Evolutionary conservation across 1,139 yeast species (phyloP), one percentile per base, ranked within the genome.

Genomic region (Blastobotrys aristatus): DNA sequence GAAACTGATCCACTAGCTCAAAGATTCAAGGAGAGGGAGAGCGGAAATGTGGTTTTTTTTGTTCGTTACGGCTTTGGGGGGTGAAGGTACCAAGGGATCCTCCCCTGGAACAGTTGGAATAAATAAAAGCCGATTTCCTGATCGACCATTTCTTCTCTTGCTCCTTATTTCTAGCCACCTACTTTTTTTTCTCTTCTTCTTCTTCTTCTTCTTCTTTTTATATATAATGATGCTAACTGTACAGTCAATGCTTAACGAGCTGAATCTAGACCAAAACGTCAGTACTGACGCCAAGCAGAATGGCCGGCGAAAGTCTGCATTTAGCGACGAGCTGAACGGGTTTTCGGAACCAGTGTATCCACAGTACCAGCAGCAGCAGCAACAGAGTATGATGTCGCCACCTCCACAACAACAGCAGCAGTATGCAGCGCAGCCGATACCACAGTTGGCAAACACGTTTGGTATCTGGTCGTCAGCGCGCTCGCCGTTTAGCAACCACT

Each of bases 171-270:
- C n/a, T n/a, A n/a, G n/a, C n/a, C n/a, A n/a, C n/a, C n/a, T n/a
- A n/a, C n/a, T n/a, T n/a, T n/a, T n/a, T n/a, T n/a, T n/a, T n/a
- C n/a, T n/a, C n/a, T n/a, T n/a, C n/a, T n/a, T 33, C 14, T 33
- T 6, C 22, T 14, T 11, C 22, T 5, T 3, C 10, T 3, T 6
- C 22, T n/a, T 6, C 37, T 33, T 3, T 21, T 13, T n/a, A 6
- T 14, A 10, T 14, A 6, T 13, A 5, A 37, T 3, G 8, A 24
- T 37, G 40, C 43, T 39, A 39, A 39, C 43, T 16, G 27, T 26
- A 30, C 40, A 48, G 51, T 46, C 47, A 13, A 44, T 49, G 46
- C 30, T 49, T 24, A 49, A 49, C 40, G 51, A 49, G 35, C 35
- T 46, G 17, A 46, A 44, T 31, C 30, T 44, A 11, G 37, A 40